These are phyloP conservation scores for Paxillus ammoniavirescens DNA, from an alignment of 768 basidiomycete genomes.

Conservation along the genomic window DNA sequence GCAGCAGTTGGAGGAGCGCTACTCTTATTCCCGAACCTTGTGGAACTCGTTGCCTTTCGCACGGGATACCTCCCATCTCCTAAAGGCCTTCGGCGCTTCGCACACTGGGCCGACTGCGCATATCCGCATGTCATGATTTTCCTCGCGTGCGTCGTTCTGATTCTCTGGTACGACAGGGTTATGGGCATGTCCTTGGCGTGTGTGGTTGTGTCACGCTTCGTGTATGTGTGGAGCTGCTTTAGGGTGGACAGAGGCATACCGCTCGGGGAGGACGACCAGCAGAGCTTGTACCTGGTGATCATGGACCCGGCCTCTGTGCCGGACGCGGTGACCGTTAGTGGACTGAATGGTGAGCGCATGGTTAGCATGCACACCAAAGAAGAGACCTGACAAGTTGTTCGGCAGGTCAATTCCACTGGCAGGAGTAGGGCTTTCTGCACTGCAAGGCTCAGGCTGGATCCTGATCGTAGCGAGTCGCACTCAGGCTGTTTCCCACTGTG, in stretches of 20 bases:
- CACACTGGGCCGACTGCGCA: constrained; percentile 37
- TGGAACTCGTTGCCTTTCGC: constrained; percentile 28
- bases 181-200: constrained; percentile 21
- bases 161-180: constrained; percentile 17
- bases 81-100: constrained; percentile 35
- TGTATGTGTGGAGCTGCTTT: constrained; percentile 29
- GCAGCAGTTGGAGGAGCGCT: constrained; percentile 32
- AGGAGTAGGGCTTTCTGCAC: background rate
- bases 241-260: constrained; percentile 21
- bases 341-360: background rate
- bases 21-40: constrained; percentile 26
- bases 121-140: constrained; percentile 35
- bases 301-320: constrained; percentile 15
- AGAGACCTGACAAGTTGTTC: background rate
- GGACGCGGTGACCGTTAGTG: background rate
- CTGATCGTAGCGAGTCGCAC: too few relatives aligned
- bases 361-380: background rate
- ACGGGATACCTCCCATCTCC: constrained; percentile 28
- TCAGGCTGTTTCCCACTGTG: too few relatives aligned
- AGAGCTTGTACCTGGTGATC: constrained; percentile 33
- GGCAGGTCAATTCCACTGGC: background rate
- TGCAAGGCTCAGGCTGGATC: too few relatives aligned
- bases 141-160: constrained; percentile 18
- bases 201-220: constrained; percentile 19
- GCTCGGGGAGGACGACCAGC: constrained; percentile 33